Conservation (phyloP, 371 early-diverging fungal species). For the Dinochytrium kinnereticum region DNA sequence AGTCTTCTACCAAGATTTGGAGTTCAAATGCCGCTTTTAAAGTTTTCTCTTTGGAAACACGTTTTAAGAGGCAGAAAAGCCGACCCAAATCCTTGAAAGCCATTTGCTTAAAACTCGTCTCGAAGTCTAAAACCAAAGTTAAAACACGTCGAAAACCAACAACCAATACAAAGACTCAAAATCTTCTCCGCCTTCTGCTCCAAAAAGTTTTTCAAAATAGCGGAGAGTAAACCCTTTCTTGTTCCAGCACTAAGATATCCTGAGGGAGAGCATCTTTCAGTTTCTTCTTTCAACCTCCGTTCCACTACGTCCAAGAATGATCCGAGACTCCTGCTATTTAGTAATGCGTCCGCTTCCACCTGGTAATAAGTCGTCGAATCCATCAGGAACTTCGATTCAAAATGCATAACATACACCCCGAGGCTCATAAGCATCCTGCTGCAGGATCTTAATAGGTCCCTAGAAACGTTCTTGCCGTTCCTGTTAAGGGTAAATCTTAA, state of each 20-base stretch:
- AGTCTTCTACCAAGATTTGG: not conserved
- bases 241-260: constrained; percentile 3
- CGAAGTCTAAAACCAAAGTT: not conserved
- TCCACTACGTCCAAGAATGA: not conserved
- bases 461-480: not conserved
- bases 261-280: not conserved
- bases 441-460: not conserved
- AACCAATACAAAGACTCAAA: not conserved
- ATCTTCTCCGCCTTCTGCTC: not conserved
- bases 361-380: not conserved
- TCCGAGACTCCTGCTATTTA: not conserved
- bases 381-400: not conserved
- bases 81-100: not conserved
- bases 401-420: constrained; percentile 1
- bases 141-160: not conserved
- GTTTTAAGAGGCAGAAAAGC: not conserved
- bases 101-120: not conserved
- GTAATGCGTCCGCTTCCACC: not conserved
- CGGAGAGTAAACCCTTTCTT: not conserved
- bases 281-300: not conserved
- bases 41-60: not conserved
- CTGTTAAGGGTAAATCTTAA: not conserved
- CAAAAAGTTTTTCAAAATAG: constrained; percentile 1
- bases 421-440: constrained; percentile 1
- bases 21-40: not conserved